Percentiles rank a stretch among this genome's conserved stretches.
Conservation (phyloP, 192 early-diverging fungal species). For the Umbelopsis vinacea region DNA sequence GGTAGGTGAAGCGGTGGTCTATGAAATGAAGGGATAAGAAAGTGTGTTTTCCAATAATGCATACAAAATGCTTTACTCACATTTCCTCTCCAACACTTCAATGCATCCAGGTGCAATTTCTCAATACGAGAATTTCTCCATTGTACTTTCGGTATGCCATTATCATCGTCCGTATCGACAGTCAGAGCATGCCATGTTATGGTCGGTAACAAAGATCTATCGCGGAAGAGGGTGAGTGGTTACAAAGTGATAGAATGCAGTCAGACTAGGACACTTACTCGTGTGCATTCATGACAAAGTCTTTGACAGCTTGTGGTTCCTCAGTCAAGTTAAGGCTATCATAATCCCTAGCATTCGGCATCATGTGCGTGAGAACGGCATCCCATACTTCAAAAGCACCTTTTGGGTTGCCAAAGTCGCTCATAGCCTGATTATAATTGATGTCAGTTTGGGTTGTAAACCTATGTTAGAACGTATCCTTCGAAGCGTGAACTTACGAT, state of each 20-base stretch:
- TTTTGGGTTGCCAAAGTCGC: background rate
- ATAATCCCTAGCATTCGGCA: background rate
- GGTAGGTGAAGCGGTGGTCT: background rate
- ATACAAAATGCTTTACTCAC: background rate
- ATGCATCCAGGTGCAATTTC: constrained; percentile 5
- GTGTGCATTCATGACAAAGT: background rate
- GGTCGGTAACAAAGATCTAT: background rate
- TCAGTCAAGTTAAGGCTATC: background rate
- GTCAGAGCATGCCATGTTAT: constrained; percentile 13
- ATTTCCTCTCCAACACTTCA: background rate
- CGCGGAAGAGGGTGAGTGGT: background rate
- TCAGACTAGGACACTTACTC: background rate
- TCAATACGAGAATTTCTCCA: constrained; percentile 12
- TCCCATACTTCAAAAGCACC: background rate
- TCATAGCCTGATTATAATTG: background rate
- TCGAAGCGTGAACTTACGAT: background rate
- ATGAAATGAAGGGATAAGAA: too few species aligned
- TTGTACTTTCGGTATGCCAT: constrained; percentile 11
- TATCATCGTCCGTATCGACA: constrained; percentile 1
- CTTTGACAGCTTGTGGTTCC: background rate
- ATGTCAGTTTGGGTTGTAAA: background rate
- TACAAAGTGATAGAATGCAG: too few species aligned
- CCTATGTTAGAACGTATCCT: too few species aligned
- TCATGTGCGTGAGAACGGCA: background rate
- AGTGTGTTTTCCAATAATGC: too few species aligned